Base-by-base conservation (phyloP, 2,329 filamentous ascomycete genomes). In the Beauveria bassiana region DNA sequence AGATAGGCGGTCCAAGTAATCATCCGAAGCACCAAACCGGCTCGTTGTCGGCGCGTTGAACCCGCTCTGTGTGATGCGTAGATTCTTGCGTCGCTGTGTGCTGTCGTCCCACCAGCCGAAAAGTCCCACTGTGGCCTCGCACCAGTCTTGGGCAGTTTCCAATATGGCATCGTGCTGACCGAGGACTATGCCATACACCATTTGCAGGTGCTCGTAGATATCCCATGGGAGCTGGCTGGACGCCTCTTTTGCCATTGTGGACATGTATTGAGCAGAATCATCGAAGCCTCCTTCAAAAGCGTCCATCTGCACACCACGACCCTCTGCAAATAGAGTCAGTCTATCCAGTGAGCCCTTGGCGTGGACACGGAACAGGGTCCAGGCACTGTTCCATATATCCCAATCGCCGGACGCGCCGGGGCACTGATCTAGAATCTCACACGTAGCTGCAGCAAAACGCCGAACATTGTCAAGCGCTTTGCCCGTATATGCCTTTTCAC, bases 61-160 rank as follows among this genome's bases (percentile, higher is more conserved):
- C 10, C 75, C 73, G n/a, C 75, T 72, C 34, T 76, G 74, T 14
- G 78, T 76, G 42, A 77, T 68, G 62, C 73, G 70, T 22, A 74
- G 70, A 54, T 70, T 74, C 67, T 75, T 78, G 63, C 73, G 74
- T 55, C 73, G 78, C 65, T 71, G 72, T 63, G 86, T 84, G n/a
- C 84, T 83, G 64, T 95, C 91, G 70, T 96, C 88, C 92, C 93
- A 96, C 93, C 93, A 98, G 6, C 89, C 87, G 38, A 93, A 87
- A 55, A 98, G 77, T 1, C 88, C 90, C 63, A 97, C 77, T 0
- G 88, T 89, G 0, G 91, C 93, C 76, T 98, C 93, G 57, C 93
- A 86, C 93, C 93, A 98, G 73, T 97, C 93, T 69, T 93, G 87
- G 1, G 92, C 85, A 50, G 86, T 85, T 52, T 86, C 83, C 64